phyloP scores from a whole-genome alignment of 208 protist genomes.

The Kentomonas sorsogonicus region DNA sequence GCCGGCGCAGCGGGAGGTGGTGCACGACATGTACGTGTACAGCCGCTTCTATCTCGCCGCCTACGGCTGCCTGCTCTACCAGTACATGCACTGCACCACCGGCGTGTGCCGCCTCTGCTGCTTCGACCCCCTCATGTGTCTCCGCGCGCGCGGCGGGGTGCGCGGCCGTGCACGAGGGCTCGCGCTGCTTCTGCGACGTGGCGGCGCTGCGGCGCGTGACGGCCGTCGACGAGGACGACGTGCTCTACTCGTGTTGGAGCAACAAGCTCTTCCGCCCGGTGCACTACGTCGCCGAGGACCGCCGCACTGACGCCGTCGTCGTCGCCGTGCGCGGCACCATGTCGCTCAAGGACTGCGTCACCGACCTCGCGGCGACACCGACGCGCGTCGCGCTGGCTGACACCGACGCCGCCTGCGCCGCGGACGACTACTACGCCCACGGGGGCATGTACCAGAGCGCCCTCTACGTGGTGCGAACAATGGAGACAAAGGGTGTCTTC shows the following conservation, averaged over 20 bases:
- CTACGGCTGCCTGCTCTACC: slow-evolving; percentile 74
- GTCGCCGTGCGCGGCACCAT: slow-evolving; percentile 85
- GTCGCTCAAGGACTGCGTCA: slow-evolving; percentile 79
- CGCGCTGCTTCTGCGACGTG: slow-evolving; percentile 54
- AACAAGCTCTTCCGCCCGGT: slow-evolving; percentile 70
- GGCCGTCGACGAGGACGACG: slow-evolving; percentile 43
- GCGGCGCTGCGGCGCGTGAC: slow-evolving; percentile 59
- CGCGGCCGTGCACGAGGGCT: slow-evolving; percentile 38
- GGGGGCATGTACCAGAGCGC: slow-evolving; percentile 70
- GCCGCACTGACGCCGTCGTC: slow-evolving; percentile 44
- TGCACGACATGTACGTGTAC: slow-evolving; percentile 52
- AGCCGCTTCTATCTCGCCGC: slow-evolving; percentile 69
- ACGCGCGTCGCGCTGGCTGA: slow-evolving; percentile 28
- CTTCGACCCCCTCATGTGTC: slow-evolving; percentile 66
- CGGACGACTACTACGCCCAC: slow-evolving; percentile 72
- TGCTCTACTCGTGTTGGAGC: slow-evolving; percentile 66
- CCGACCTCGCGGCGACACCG: slow-evolving; percentile 64
- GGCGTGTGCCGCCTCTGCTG: slow-evolving; percentile 53
- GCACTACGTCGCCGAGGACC: slow-evolving; percentile 72
- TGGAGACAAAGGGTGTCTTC: slow-evolving; percentile 64
- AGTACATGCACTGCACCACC: slow-evolving; percentile 56
- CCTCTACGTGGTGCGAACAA: slow-evolving; percentile 40
- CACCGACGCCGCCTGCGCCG: slow-evolving; percentile 5
- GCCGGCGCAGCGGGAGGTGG: slow-evolving; percentile 19
- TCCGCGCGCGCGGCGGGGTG: slow-evolving; percentile 34